Evolutionary conservation across 352 stramenopile species (phyloP).

Genomic region (Globisporangium sylvaticum): DNA sequence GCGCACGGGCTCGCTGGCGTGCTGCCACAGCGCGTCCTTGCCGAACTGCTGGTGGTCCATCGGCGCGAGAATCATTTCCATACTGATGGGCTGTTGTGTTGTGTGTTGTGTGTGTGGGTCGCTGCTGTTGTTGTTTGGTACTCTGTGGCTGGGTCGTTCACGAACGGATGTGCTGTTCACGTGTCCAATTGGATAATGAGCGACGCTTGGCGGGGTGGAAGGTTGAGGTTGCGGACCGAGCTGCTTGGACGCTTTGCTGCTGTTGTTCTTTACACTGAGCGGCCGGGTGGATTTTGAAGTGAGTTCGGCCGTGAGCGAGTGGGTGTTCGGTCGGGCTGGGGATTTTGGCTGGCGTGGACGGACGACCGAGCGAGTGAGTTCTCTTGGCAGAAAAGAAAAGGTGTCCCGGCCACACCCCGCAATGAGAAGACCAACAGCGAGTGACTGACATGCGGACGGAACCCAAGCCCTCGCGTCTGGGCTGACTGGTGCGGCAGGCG

Average conservation of each 20-base stretch:
- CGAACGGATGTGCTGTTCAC: slow-evolving; percentile 1
- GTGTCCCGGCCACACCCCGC: neutral
- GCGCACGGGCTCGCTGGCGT: slow-evolving; percentile 21
- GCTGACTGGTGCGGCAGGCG: slow-evolving; percentile 3
- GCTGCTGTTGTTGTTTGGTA: neutral
- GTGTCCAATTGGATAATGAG: slow-evolving; percentile 17
- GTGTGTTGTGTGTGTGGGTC: neutral
- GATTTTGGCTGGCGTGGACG: neutral
- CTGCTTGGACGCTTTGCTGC: neutral
- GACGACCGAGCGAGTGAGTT: neutral
- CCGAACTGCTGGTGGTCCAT: slow-evolving; percentile 48
- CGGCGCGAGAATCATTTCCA: slow-evolving; percentile 69
- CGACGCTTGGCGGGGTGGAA: slow-evolving; percentile 10
- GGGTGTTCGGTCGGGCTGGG: neutral
- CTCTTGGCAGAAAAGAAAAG: slow-evolving; percentile 6
- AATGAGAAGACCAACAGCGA: too few species aligned
- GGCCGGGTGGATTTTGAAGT: slow-evolving; percentile 14
- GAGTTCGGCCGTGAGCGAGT: slow-evolving; percentile 9
- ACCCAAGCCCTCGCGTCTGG: neutral
- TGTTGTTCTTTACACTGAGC: neutral
- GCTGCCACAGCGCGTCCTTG: slow-evolving; percentile 24
- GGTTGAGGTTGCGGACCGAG: neutral
- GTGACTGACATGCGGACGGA: neutral
- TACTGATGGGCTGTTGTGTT: slow-evolving; percentile 13
- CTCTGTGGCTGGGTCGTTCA: neutral